phyloP scores from a whole-genome alignment of 2,329 filamentous ascomycete genomes.

The Raffaelea albimanens region DNA sequence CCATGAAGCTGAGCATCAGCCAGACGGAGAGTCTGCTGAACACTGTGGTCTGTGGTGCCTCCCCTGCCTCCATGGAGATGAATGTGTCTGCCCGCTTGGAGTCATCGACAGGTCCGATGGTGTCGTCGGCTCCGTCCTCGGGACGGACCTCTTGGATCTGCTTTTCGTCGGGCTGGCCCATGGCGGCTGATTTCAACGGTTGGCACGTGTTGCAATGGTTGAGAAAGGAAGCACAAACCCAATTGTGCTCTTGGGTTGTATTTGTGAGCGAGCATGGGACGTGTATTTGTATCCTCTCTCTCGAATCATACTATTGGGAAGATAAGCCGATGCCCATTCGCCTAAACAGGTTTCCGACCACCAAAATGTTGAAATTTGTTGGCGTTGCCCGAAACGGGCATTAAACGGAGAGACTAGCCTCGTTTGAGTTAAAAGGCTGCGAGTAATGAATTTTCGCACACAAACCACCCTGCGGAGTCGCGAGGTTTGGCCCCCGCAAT shows the following conservation, averaged over 20 bases:
- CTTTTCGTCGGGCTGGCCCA: not conserved
- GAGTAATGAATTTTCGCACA: no score
- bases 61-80: not conserved
- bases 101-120: not conserved
- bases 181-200: no score
- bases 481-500: no score
- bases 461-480: no score
- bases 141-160: not conserved
- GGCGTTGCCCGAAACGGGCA: not conserved
- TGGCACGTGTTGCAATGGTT: no score
- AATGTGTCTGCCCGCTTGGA: not conserved
- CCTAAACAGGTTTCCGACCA: not conserved
- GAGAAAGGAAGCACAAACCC: no score
- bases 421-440: no score
- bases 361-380: no score
- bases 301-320: no score
- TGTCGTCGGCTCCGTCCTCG: not conserved
- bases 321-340: not conserved
- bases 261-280: no score
- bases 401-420: not conserved
- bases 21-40: constrained; percentile 29
- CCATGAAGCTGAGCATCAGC: constrained; percentile 34
- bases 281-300: no score
- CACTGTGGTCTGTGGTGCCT: not conserved
- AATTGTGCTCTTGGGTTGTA: no score